A percentile compares a stretch with the other conserved stretches of the same genome.
Conservation (phyloP, 176 grass and related monocot genomes). For the Oryza longistaminata region DNA sequence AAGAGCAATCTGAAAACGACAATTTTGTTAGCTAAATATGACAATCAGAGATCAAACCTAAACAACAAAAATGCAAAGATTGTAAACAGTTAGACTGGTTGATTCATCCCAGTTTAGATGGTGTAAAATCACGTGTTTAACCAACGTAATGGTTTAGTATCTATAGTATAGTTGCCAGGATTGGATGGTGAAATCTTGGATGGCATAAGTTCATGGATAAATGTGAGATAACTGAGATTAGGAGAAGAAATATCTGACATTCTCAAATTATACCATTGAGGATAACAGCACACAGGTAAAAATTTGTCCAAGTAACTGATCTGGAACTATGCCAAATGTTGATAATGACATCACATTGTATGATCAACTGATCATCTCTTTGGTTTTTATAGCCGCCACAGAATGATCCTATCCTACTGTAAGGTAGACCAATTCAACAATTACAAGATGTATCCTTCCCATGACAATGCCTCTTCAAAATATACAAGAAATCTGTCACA, state of each 20-base stretch:
- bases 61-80: not conserved
- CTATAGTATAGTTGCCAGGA: not conserved
- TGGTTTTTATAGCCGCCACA: not conserved
- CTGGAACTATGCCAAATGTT: not conserved
- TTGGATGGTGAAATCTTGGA: conserved; percentile 7
- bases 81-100: not conserved
- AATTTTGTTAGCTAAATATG: conserved; percentile 50
- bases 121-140: not conserved
- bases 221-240: not conserved
- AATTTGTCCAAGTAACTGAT: conserved; percentile 3
- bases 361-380: not conserved
- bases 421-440: not conserved
- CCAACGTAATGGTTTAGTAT: not conserved
- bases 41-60: conserved; percentile 29
- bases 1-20: conserved; percentile 69
- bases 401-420: not conserved
- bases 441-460: not conserved
- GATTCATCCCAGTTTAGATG: conserved; percentile 8
- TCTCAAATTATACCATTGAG: not conserved
- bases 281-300: not conserved
- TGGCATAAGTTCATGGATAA: not conserved
- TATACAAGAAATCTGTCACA: not conserved
- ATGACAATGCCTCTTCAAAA: not conserved
- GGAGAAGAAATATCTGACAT: not conserved
- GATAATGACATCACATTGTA: not conserved